Evolutionary conservation across 1,284 basidiomycete genomes (phyloP), one percentile per base, ranked within the genome.

Genomic region (Bjerkandera adusta): DNA sequence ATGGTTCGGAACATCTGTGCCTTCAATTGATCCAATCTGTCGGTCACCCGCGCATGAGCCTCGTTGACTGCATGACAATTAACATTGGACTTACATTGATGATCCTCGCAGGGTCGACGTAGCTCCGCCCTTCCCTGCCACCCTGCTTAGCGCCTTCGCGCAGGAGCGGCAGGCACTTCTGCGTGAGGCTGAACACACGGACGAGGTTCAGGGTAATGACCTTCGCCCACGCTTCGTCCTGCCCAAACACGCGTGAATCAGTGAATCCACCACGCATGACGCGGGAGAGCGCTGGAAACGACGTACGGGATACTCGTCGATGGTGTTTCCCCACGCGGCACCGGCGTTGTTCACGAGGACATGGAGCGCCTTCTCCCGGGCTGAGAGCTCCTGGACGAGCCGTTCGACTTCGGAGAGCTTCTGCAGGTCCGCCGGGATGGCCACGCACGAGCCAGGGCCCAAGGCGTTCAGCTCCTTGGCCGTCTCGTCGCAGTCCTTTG

Each of bases 321-420:
- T 65, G 11, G 68, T 52, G 10, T 73, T 77, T 16, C 76, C 80
- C 84, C 83, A 85, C 12, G 77, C 76, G 15, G 77, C 79, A 3
- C 83, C 85, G 2, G 81, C 81, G 52, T 87, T 87, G 65, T 88
- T 85, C 47, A 86, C 76, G 4, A 85, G 71, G 8, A 85, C 75
- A 57, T 85, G 72, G 29, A 85, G 63, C 5, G 60, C 73, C 42
- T 70, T 68, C 65, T 87, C 85, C 56, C 67, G 66, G 47, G 68
- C 65, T 36, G 66, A 58, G 15, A 86, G 57, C 61, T 79, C 79
- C 46, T 68, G 59, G 3, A 75, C 80, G 5, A 86, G 65, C 42
- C 69, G 58, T 33, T 79, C 71, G 38, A 83, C 79, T 45, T 84
- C 81, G 15, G 77, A 73, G 46, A 73, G 66, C 56, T 77, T 76